These are phyloP conservation scores for Ophidiomyces ophidiicola DNA, from an alignment of 2,329 filamentous ascomycete genomes.

Conservation along the genomic window DNA sequence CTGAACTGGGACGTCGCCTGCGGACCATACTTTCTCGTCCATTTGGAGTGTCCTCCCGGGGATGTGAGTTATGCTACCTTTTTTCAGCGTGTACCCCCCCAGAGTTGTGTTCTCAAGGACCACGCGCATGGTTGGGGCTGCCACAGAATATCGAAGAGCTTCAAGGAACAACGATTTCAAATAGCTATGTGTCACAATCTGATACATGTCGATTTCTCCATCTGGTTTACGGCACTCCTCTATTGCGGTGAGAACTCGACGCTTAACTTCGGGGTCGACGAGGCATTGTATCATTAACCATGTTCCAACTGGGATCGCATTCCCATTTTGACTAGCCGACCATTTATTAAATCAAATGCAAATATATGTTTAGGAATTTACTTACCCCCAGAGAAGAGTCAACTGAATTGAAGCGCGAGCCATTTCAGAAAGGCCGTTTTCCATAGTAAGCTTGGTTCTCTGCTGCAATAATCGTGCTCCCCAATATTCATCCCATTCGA, in stretches of 20 bases:
- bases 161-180: constrained; percentile 14
- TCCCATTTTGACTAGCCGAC: constrained; percentile 11
- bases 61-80: constrained; percentile 10
- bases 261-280: constrained; percentile 3
- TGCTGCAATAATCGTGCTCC: constrained; percentile 10
- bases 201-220: constrained; percentile 10
- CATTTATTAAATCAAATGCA: neutral
- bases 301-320: constrained; percentile 6
- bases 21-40: constrained; percentile 10
- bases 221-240: constrained; percentile 5
- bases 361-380: neutral
- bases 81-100: constrained; percentile 11
- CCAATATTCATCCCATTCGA: constrained; percentile 18
- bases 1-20: neutral
- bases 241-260: constrained; percentile 4
- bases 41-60: constrained; percentile 12
- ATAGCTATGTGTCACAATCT: constrained; percentile 6
- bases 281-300: constrained; percentile 14
- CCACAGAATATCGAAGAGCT: constrained; percentile 9
- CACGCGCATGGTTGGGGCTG: constrained; percentile 8
- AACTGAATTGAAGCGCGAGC: constrained; percentile 10
- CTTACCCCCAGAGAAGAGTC: constrained; percentile 12
- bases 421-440: constrained; percentile 10
- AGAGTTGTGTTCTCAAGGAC: constrained; percentile 11
- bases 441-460: constrained; percentile 2